Percentiles rank a stretch among this genome's conserved stretches.
phyloP scores from a whole-genome alignment of 768 basidiomycete genomes.

The Sporobolomyces pararoseus region DNA sequence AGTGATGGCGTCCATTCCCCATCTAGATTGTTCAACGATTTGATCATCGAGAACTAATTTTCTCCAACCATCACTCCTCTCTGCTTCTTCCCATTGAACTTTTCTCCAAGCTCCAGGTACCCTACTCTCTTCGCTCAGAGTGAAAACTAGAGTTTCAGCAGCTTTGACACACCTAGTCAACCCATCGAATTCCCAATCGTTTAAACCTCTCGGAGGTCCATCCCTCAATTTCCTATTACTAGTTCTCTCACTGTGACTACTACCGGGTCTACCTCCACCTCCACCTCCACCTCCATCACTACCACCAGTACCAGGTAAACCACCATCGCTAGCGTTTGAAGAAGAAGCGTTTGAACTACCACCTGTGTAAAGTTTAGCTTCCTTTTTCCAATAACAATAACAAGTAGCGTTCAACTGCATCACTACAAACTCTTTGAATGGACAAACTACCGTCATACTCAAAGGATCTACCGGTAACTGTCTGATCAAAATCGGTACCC shows the following conservation, averaged over 20 bases:
- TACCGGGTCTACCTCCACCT: conserved; percentile 10
- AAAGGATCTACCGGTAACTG: conserved; percentile 37
- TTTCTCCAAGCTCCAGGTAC: conserved; percentile 35
- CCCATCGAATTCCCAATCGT: conserved; percentile 38
- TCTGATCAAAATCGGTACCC: conserved; percentile 26
- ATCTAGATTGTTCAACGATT: conserved; percentile 33
- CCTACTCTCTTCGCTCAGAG: conserved; percentile 35
- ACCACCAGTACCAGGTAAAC: background rate
- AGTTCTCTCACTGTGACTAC: conserved; percentile 18
- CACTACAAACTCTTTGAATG: conserved; percentile 38
- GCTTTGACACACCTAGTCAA: conserved; percentile 23
- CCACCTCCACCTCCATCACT: conserved; percentile 3
- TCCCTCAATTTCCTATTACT: conserved; percentile 16
- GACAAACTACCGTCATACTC: conserved; percentile 40
- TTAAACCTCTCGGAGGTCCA: conserved; percentile 22
- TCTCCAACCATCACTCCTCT: conserved; percentile 36
- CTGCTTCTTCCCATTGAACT: conserved; percentile 42
- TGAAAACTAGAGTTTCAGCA: conserved; percentile 38
- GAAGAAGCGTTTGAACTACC: too few species aligned
- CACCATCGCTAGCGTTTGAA: conserved; percentile 8
- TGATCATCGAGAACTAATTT: conserved; percentile 37
- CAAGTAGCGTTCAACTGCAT: conserved; percentile 35
- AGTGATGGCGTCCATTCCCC: conserved; percentile 39
- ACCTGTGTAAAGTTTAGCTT: conserved; percentile 20
- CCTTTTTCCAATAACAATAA: conserved; percentile 29